A percentile compares a stretch with the other conserved stretches of the same genome.
Conservation (phyloP, 1,284 basidiomycete species). For the Neotropicomus parvogracilis region DNA sequence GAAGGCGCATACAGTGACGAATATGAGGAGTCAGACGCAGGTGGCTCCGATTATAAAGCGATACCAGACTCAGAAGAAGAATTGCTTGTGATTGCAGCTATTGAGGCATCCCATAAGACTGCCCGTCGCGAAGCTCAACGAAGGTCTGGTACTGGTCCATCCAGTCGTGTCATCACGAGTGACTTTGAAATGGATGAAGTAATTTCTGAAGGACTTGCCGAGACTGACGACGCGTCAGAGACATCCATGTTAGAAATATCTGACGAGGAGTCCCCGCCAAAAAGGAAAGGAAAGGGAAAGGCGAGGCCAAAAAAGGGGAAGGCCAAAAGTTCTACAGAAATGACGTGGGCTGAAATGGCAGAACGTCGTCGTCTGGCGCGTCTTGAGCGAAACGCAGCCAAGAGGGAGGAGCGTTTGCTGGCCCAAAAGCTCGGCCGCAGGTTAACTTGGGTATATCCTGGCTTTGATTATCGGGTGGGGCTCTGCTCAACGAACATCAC, state of each 20-base stretch:
- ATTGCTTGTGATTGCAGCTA: constrained; percentile 54
- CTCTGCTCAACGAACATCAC: constrained; percentile 1
- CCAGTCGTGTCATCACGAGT: constrained; percentile 39
- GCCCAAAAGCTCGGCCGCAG: constrained; percentile 59
- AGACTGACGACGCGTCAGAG: constrained; percentile 30
- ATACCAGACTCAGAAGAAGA: constrained; percentile 39
- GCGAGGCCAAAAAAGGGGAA: constrained; percentile 34
- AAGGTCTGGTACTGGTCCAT: constrained; percentile 42
- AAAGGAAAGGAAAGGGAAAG: constrained; percentile 34
- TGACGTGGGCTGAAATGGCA: constrained; percentile 7
- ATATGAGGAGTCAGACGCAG: constrained; percentile 50
- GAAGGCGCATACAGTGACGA: constrained; percentile 37
- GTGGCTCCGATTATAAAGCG: constrained; percentile 55
- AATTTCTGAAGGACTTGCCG: constrained; percentile 22
- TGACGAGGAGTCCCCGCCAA: constrained; percentile 36
- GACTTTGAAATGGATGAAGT: constrained; percentile 29
- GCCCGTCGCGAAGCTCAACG: constrained; percentile 36
- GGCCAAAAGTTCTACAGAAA: constrained; percentile 30
- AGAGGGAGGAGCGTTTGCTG: constrained; percentile 49
- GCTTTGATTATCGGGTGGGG: not conserved
- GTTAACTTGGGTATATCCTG: constrained; percentile 56
- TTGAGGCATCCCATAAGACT: constrained; percentile 50
- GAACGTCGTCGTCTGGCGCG: constrained; percentile 11
- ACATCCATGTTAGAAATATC: constrained; percentile 23
- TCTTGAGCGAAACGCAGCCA: constrained; percentile 34